A percentile compares a stretch with the other conserved stretches of the same genome.
Conservation (phyloP, 2,329 filamentous ascomycete species). For the Exserohilum rostratum region DNA sequence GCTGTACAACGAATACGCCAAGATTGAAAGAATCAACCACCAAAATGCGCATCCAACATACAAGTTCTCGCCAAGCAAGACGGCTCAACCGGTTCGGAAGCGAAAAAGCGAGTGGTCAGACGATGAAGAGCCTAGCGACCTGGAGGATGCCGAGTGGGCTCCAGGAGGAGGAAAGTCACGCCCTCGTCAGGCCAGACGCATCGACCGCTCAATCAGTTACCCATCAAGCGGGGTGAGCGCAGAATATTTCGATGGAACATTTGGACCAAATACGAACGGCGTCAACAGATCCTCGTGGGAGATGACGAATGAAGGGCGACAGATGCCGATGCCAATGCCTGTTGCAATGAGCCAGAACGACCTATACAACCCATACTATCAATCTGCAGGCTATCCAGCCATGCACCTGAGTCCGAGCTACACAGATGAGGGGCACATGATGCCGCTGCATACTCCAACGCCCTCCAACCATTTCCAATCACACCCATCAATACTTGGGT, state of each 20-base stretch:
- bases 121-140: slow-evolving; percentile 51
- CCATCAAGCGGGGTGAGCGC: slow-evolving; percentile 28
- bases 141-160: slow-evolving; percentile 50
- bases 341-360: slow-evolving; percentile 49
- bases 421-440: slow-evolving; percentile 51
- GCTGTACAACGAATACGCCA: slow-evolving; percentile 79
- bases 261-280: slow-evolving; percentile 35
- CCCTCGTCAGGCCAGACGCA: slow-evolving; percentile 29
- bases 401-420: slow-evolving; percentile 33
- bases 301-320: slow-evolving; percentile 57
- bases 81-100: slow-evolving; percentile 52
- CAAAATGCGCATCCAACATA: slow-evolving; percentile 85
- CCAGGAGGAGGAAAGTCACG: slow-evolving; percentile 34
- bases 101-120: slow-evolving; percentile 54
- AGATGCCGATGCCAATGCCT: slow-evolving; percentile 50
- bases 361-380: slow-evolving; percentile 58
- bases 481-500: slow-evolving; percentile 42
- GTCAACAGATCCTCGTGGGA: slow-evolving; percentile 59
- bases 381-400: slow-evolving; percentile 54
- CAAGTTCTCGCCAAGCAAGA: slow-evolving; percentile 89
- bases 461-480: slow-evolving; percentile 39
- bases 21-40: slow-evolving; percentile 83
- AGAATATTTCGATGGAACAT: slow-evolving; percentile 37
- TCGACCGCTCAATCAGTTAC: slow-evolving; percentile 35
- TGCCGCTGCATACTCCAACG: slow-evolving; percentile 44